Conservation (phyloP, 306 rosid species). For the Acacia melanoxylon region DNA sequence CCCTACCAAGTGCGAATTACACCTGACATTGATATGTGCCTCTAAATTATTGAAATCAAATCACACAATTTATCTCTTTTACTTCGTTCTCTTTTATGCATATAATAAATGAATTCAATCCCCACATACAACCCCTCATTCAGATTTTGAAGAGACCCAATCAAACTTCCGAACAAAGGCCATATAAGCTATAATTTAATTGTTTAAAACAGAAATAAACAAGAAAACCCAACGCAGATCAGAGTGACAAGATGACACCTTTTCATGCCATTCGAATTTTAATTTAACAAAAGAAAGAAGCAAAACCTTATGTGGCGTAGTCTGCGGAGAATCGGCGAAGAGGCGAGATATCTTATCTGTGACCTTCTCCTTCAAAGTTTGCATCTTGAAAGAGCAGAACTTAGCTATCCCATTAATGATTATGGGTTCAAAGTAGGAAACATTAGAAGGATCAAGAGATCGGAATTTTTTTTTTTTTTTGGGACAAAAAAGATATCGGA, state of each 20-base stretch:
- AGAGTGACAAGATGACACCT: not conserved
- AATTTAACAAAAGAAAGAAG: not conserved
- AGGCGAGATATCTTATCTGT: constrained; percentile 62
- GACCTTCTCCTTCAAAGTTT: constrained; percentile 68
- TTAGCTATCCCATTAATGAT: constrained; percentile 26
- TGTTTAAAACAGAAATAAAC: not conserved
- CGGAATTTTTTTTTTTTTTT: not conserved
- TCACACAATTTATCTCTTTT: not conserved
- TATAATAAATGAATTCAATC: constrained; percentile 9
- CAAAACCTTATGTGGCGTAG: constrained; percentile 50
- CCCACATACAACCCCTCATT: constrained; percentile 29
- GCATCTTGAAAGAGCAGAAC: constrained; percentile 39
- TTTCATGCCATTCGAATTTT: not conserved
- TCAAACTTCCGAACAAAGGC: constrained; percentile 37
- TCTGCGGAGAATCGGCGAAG: constrained; percentile 52
- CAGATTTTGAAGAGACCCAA: constrained; percentile 36
- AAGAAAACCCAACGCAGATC: constrained; percentile 5
- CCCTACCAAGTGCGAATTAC: constrained; percentile 2
- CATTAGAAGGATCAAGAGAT: not conserved
- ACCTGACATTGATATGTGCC: not conserved
- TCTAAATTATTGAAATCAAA: constrained; percentile 3
- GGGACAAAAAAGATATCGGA: not conserved
- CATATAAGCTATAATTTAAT: constrained; percentile 30
- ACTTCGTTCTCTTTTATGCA: not conserved
- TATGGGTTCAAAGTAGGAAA: not conserved